Base-by-base conservation (phyloP, 306 rosid species). In the Pueraria montana region DNA sequence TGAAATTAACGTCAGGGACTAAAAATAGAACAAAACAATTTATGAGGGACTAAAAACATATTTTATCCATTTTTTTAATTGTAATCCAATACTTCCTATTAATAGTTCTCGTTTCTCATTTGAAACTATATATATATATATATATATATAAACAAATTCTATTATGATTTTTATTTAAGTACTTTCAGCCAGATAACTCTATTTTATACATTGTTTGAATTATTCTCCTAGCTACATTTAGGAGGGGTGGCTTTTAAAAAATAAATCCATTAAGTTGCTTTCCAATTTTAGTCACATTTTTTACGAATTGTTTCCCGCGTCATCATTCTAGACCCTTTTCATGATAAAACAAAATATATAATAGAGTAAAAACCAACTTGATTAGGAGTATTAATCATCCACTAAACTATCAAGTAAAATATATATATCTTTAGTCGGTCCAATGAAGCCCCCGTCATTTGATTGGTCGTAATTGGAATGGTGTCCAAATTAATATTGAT, bases 151-250 rank as follows among this genome's bases (percentile, higher is more conserved):
- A 42, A 42, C 2, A 42, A 10, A 2, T 30, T 21, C 45, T 21
- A 68, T 43, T 26, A 26, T 59, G 46, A 17, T 17, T 59, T 53
- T 36, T 20, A 18, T 56, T 56, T n/a, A 24, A 34, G 18, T 45
- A 30, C 5, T 36, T 23, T 63, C 46, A n/a, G 45, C 27, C 17
- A 68, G 14, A 38, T 61, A 20, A 16, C 65, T 40, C 78, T 74
- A 76, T 68, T 71, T 36, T 72, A 65, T 36, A 26, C 65, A 43
- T 62, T 24, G 78, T 77, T 91, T 91, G 91, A 86, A 86, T 80
- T 80, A 75, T 84, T 84, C 87, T 82, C 72, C 20, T 18, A n/a
- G 72, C 72, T 74, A 52, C 11, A 76, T 59, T 61, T 71, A 63
- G 45, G 69, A 13, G 14, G 34, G 68, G 65, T 70, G 80, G 81